phyloP scores from a whole-genome alignment of 345 rosid species.

The Bruguiera sexangula region DNA sequence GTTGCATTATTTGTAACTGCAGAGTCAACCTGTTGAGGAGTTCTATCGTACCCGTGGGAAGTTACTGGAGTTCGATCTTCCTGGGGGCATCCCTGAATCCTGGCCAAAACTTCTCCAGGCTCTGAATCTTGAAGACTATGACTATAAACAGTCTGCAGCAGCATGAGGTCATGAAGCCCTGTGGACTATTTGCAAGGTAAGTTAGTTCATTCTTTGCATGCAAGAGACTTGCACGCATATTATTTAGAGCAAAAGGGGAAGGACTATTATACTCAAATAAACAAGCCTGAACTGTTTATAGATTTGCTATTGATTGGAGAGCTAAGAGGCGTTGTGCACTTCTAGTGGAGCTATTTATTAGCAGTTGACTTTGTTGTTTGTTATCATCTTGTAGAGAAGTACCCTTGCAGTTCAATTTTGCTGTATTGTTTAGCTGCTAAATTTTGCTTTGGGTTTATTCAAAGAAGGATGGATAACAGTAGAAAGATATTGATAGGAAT shows the following conservation, averaged over 20 bases:
- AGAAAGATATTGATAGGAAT: not conserved
- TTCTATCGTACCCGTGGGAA: conserved; percentile 74
- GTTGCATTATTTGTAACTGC: conserved; percentile 22
- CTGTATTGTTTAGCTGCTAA: not conserved
- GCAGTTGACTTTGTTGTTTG: not conserved
- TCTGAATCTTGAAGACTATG: conserved; percentile 63
- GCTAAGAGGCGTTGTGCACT: conserved; percentile 8
- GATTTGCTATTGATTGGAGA: conserved; percentile 13
- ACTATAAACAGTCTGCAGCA: conserved; percentile 56
- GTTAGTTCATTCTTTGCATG: conserved; percentile 60
- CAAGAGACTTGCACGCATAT: conserved; percentile 30
- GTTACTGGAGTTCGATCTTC: conserved; percentile 82
- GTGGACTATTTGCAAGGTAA: conserved; percentile 27
- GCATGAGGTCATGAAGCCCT: conserved; percentile 37
- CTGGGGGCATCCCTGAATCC: conserved; percentile 96
- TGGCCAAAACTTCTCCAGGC: conserved; percentile 95
- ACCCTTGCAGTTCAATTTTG: conserved; percentile 22
- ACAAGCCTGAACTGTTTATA: conserved; percentile 1
- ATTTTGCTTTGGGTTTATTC: not conserved
- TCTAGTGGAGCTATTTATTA: conserved; percentile 13
- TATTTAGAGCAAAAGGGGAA: conserved; percentile 14
- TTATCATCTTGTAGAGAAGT: conserved; percentile 2
- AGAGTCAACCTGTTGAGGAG: conserved; percentile 94
- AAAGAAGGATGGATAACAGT: not conserved
- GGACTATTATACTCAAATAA: conserved; percentile 17